Percentiles rank a stretch among this genome's conserved stretches.
Evolutionary conservation across 306 rosid species (phyloP).

Genomic region (Sindora glabra): DNA sequence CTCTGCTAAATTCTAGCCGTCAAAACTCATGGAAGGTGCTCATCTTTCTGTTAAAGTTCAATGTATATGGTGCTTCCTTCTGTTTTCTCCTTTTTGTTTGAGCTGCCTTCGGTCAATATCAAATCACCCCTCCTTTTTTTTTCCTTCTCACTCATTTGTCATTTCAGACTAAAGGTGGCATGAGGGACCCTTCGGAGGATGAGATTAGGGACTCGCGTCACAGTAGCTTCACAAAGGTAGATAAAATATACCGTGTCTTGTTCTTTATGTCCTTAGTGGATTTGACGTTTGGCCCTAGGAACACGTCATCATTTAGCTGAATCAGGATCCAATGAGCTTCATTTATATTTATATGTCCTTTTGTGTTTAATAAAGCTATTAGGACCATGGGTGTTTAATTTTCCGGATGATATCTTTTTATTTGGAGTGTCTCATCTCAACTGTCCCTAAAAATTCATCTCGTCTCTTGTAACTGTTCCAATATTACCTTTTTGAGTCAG

Average conservation of each 20-base stretch:
- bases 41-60: not conserved
- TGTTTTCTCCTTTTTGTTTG: not conserved
- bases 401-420: not conserved
- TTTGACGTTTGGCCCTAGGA: not conserved
- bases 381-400: too few species aligned
- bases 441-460: not conserved
- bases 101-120: not conserved
- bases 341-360: too few species aligned
- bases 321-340: not conserved
- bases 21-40: constrained; percentile 46
- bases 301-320: not conserved
- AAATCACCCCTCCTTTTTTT: not conserved
- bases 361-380: too few species aligned
- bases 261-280: not conserved
- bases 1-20: constrained; percentile 35
- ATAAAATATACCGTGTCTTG: not conserved
- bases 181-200: constrained; percentile 26
- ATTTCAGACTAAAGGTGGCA: constrained; percentile 42
- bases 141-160: constrained; percentile 1
- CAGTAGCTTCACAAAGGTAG: constrained; percentile 58
- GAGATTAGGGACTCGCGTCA: constrained; percentile 27
- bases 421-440: not conserved
- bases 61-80: not conserved
- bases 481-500: not conserved
- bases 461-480: not conserved